These are phyloP conservation scores for Lactarius hatsudake DNA, from an alignment of 768 basidiomycete genomes.

Conservation along the genomic window DNA sequence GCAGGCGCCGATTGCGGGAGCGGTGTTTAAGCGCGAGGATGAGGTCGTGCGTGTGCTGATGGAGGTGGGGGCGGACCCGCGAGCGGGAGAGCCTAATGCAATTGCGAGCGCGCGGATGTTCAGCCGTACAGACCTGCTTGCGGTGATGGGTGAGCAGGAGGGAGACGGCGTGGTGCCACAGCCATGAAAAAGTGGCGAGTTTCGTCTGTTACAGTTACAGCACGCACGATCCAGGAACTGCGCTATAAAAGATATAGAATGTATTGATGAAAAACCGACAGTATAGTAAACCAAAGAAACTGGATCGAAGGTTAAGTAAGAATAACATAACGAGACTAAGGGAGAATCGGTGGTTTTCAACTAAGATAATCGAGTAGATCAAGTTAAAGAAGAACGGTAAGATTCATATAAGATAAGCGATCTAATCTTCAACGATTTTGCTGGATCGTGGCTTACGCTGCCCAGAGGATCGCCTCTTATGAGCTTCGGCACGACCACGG, in stretches of 20 bases:
- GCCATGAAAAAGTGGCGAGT: background rate
- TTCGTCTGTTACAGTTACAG: background rate
- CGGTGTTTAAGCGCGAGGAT: conserved; percentile 70
- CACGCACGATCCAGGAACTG: background rate
- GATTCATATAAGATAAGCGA: background rate
- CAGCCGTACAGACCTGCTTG: conserved; percentile 52
- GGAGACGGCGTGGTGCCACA: conserved; percentile 39
- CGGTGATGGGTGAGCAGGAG: conserved; percentile 55
- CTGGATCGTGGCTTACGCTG: background rate
- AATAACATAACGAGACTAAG: background rate
- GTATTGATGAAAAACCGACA: background rate
- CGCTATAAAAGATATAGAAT: background rate
- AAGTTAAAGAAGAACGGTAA: background rate
- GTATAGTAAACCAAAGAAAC: background rate
- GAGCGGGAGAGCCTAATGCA: conserved; percentile 63
- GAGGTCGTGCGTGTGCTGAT: conserved; percentile 59
- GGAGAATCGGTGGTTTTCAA: background rate
- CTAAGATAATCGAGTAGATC: background rate
- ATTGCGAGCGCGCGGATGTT: conserved; percentile 71
- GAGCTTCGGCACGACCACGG: conserved; percentile 19
- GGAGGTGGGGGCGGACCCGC: conserved; percentile 54
- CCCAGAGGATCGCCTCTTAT: conserved; percentile 1
- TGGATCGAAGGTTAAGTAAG: background rate
- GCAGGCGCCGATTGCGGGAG: conserved; percentile 74
- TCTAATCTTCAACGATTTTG: background rate